These are phyloP conservation scores for Thymus quinquecostatus DNA, from an alignment of 257 asterid species.

Conservation along the genomic window DNA sequence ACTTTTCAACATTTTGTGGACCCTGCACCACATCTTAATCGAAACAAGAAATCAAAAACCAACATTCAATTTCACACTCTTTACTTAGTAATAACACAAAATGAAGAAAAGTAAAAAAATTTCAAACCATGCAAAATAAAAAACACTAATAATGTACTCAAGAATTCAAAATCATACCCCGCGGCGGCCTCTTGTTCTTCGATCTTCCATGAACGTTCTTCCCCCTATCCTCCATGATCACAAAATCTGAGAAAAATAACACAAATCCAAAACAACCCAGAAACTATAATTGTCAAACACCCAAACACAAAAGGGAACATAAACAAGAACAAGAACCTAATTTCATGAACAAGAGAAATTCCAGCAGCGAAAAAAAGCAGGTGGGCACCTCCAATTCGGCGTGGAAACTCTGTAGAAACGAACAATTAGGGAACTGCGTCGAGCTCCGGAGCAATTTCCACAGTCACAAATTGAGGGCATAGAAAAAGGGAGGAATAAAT, in stretches of 20 bases:
- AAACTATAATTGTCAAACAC: background rate
- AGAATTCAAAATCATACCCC: constrained; percentile 34
- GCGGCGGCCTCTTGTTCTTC: constrained; percentile 37
- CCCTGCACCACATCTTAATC: constrained; percentile 28
- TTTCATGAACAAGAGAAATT: background rate
- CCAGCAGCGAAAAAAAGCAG: background rate
- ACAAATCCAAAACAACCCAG: background rate
- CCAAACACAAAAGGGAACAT: background rate
- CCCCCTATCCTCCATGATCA: constrained; percentile 41
- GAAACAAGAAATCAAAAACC: constrained; percentile 14
- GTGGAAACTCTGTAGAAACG: constrained; percentile 18
- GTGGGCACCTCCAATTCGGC: constrained; percentile 34
- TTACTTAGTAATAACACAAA: background rate
- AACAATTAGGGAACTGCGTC: constrained; percentile 15
- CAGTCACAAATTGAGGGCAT: constrained; percentile 1
- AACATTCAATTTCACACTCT: background rate
- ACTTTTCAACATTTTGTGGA: constrained; percentile 21
- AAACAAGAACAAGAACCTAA: background rate
- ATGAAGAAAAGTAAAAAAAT: background rate
- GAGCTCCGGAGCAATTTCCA: constrained; percentile 23
- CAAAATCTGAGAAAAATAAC: constrained; percentile 15
- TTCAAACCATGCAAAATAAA: constrained; percentile 15
- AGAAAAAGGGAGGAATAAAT: background rate
- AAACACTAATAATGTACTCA: constrained; percentile 2
- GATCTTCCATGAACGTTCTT: constrained; percentile 28